Conservation (phyloP, 768 basidiomycete species). For the Neoboletus magnificus region DNA sequence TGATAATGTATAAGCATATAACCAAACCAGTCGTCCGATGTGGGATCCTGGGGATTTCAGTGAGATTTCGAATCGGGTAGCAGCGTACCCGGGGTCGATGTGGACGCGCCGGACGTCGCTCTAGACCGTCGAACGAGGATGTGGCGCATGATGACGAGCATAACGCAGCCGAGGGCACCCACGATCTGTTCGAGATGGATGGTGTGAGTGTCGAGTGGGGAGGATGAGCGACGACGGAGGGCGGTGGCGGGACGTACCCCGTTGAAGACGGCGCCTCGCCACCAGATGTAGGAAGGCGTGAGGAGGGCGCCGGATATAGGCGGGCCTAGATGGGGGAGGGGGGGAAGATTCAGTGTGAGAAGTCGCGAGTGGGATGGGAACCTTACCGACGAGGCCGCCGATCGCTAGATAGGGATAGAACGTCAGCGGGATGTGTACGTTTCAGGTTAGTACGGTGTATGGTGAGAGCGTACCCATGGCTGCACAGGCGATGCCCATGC, state of each 20-base stretch:
- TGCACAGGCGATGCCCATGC: constrained; percentile 50
- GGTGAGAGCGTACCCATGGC: constrained; percentile 36
- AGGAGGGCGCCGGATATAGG: constrained; percentile 59
- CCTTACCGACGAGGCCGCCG: constrained; percentile 21
- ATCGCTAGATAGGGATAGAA: neutral
- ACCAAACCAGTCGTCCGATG: too few species aligned
- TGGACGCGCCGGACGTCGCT: neutral
- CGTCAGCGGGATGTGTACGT: neutral
- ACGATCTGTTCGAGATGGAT: constrained; percentile 10
- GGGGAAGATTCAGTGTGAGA: neutral
- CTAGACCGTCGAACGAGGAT: constrained; percentile 16
- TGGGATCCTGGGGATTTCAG: too few species aligned
- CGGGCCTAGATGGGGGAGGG: constrained; percentile 37
- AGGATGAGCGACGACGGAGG: neutral
- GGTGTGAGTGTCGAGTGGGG: too few species aligned
- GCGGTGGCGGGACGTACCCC: constrained; percentile 30
- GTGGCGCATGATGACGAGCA: constrained; percentile 26
- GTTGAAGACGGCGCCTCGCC: constrained; percentile 53
- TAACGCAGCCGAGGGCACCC: constrained; percentile 22
- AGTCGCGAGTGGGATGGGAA: neutral
- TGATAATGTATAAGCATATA: too few species aligned
- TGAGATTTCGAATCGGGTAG: too few species aligned
- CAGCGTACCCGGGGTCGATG: neutral
- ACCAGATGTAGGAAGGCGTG: constrained; percentile 51
- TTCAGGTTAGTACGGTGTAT: neutral